Evolutionary conservation across 2,329 filamentous ascomycete genomes (phyloP).

Genomic region (Podosphaera leucotricha): DNA sequence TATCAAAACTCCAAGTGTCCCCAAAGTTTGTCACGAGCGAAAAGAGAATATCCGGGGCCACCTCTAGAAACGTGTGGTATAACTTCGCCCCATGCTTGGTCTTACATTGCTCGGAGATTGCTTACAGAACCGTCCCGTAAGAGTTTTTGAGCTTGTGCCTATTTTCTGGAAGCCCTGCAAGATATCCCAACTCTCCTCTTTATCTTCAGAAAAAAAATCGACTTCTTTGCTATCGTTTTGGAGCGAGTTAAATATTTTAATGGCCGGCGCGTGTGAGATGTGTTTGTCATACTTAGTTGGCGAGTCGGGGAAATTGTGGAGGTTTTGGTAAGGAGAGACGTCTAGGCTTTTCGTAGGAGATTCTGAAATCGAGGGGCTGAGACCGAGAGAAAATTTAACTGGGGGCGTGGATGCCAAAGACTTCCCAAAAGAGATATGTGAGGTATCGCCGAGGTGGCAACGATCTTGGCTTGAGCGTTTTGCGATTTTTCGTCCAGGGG

Average conservation of each 20-base stretch:
- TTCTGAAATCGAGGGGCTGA: neutral
- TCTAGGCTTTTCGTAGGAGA: neutral
- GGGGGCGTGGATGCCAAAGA: neutral
- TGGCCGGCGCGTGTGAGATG: slow-evolving; percentile 3
- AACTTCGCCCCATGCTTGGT: slow-evolving; percentile 13
- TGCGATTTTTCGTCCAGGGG: slow-evolving; percentile 40
- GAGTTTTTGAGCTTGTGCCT: slow-evolving; percentile 24
- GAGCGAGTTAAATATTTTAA: slow-evolving; percentile 10
- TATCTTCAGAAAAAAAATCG: slow-evolving; percentile 34
- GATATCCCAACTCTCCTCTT: slow-evolving; percentile 43
- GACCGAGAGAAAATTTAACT: neutral
- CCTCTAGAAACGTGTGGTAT: slow-evolving; percentile 14
- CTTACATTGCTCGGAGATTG: slow-evolving; percentile 9
- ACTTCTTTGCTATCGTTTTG: slow-evolving; percentile 28
- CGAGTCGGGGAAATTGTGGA: slow-evolving; percentile 2
- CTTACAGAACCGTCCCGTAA: slow-evolving; percentile 2
- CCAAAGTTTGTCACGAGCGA: no score
- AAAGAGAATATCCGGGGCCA: neutral
- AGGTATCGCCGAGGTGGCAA: slow-evolving; percentile 17
- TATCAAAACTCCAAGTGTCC: no score
- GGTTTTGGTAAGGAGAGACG: neutral
- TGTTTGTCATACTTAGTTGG: slow-evolving; percentile 9
- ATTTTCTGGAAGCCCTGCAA: slow-evolving; percentile 57
- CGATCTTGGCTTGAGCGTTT: slow-evolving; percentile 38
- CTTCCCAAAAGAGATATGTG: neutral